These are phyloP conservation scores for Epichloe gansuensis DNA, from an alignment of 2,329 filamentous ascomycete species.

Conservation along the genomic window DNA sequence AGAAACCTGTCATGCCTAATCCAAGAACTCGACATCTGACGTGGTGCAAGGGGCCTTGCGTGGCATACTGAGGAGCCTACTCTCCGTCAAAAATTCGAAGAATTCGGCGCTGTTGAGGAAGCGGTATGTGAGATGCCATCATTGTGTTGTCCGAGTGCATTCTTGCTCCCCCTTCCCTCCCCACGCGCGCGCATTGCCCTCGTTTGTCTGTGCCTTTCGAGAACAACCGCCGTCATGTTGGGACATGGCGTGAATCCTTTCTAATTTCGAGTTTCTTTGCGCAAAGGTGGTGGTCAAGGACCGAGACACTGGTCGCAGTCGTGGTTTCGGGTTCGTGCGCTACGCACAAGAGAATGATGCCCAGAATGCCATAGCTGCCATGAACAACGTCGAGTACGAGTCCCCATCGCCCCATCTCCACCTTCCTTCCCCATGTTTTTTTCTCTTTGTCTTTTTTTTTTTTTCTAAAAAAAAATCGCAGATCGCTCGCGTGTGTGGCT, in stretches of 20 bases:
- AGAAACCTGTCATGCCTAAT: background rate
- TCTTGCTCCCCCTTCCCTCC: background rate
- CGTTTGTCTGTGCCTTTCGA: background rate
- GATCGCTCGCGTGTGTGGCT: background rate
- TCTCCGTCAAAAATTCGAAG: slow-evolving; percentile 81
- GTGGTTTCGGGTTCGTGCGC: slow-evolving; percentile 94
- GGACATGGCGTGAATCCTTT: slow-evolving; percentile 8
- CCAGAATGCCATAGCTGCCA: slow-evolving; percentile 60
- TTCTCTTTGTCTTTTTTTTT: background rate
- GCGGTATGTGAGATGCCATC: slow-evolving; percentile 54
- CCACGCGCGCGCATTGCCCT: background rate
- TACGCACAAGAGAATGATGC: slow-evolving; percentile 69
- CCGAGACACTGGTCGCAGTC: slow-evolving; percentile 89
- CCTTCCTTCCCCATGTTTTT: slow-evolving; percentile 4
- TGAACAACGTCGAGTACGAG: slow-evolving; percentile 84
- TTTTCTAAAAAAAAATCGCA: background rate
- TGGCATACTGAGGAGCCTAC: slow-evolving; percentile 94
- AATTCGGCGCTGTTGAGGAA: slow-evolving; percentile 85
- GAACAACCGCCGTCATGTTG: background rate
- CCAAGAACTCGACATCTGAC: slow-evolving; percentile 9
- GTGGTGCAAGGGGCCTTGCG: slow-evolving; percentile 64
- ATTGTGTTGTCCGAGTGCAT: background rate
- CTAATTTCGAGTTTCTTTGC: slow-evolving; percentile 10
- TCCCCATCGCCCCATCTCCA: slow-evolving; percentile 12
- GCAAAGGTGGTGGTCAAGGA: slow-evolving; percentile 90